phyloP scores from a whole-genome alignment of 2,329 filamentous ascomycete genomes.

The Aspergillus brasiliensis region DNA sequence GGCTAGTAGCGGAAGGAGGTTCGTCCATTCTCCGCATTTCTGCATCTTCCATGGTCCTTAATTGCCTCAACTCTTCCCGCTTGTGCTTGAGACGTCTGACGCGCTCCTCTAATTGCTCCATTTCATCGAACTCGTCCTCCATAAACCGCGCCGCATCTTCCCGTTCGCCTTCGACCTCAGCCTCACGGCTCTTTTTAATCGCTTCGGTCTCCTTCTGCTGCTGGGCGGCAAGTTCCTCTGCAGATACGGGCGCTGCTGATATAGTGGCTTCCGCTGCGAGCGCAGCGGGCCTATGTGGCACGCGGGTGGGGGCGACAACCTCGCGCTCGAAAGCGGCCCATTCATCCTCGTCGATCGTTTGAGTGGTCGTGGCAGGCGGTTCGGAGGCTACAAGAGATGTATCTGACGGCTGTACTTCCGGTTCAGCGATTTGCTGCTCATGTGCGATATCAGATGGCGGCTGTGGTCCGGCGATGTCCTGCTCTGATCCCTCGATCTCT shows the following conservation, averaged over 20 bases:
- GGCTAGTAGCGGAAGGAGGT: slow-evolving; percentile 23
- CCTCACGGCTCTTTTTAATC: slow-evolving; percentile 49
- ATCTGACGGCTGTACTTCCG: slow-evolving; percentile 10
- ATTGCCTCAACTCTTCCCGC: slow-evolving; percentile 65
- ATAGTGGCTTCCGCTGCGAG: slow-evolving; percentile 59
- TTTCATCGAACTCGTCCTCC: slow-evolving; percentile 79
- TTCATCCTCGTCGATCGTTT: slow-evolving; percentile 69
- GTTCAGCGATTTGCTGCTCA: slow-evolving; percentile 14
- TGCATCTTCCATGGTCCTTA: slow-evolving; percentile 28
- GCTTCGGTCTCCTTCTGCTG: slow-evolving; percentile 50
- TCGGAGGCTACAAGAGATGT: slow-evolving; percentile 10
- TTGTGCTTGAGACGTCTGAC: slow-evolving; percentile 70
- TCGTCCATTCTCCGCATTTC: slow-evolving; percentile 32
- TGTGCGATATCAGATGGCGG: slow-evolving; percentile 18
- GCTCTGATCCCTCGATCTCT: slow-evolving; percentile 29
- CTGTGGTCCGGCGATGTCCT: slow-evolving; percentile 29
- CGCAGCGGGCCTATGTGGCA: slow-evolving; percentile 33
- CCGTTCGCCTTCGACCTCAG: slow-evolving; percentile 65
- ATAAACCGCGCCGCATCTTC: slow-evolving; percentile 75
- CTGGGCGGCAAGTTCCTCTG: slow-evolving; percentile 62
- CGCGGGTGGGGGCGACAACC: slow-evolving; percentile 57
- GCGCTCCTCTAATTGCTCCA: slow-evolving; percentile 75
- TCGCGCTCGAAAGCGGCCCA: slow-evolving; percentile 89
- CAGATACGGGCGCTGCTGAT: slow-evolving; percentile 67
- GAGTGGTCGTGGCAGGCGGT: slow-evolving; percentile 13